These are phyloP conservation scores for Desmodesmus armatus DNA, from an alignment of 139 green algal genomes.

Conservation along the genomic window DNA sequence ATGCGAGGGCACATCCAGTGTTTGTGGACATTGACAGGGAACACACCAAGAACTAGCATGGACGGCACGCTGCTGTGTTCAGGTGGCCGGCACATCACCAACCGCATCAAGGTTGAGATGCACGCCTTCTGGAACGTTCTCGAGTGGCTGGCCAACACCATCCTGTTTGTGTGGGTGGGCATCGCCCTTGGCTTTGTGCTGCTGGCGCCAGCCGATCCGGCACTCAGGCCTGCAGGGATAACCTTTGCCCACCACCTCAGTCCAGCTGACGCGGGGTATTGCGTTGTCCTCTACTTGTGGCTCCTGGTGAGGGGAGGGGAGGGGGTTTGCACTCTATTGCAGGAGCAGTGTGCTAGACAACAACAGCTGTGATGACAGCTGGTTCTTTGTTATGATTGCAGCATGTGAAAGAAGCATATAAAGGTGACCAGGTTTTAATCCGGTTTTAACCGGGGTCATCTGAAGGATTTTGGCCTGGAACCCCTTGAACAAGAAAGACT, in stretches of 20 bases:
- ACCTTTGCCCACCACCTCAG: neutral
- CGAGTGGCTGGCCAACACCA: conserved; percentile 77
- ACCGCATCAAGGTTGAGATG: conserved; percentile 54
- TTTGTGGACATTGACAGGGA: too few relatives aligned
- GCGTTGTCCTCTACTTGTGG: conserved; percentile 40
- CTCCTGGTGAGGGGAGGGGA: conserved; percentile 10
- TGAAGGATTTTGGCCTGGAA: neutral
- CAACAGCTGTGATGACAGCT: neutral
- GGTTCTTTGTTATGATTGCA: too few relatives aligned
- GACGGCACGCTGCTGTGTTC: too few relatives aligned
- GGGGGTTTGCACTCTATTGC: neutral
- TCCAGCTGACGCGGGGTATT: neutral
- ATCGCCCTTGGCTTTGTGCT: conserved; percentile 31
- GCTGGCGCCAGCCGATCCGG: neutral
- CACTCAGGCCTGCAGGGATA: neutral
- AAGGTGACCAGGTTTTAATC: neutral
- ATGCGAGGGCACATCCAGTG: too few relatives aligned
- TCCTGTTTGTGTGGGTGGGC: conserved; percentile 73
- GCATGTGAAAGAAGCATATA: too few relatives aligned
- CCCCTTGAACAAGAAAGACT: neutral
- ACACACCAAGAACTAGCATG: too few relatives aligned
- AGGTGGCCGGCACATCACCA: conserved; percentile 54
- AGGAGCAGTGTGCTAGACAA: neutral
- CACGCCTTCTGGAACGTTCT: conserved; percentile 71
- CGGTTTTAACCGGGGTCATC: too few relatives aligned